Conservation (phyloP, 208 protist genomes). For the Acanthamoeba sp. region DNA sequence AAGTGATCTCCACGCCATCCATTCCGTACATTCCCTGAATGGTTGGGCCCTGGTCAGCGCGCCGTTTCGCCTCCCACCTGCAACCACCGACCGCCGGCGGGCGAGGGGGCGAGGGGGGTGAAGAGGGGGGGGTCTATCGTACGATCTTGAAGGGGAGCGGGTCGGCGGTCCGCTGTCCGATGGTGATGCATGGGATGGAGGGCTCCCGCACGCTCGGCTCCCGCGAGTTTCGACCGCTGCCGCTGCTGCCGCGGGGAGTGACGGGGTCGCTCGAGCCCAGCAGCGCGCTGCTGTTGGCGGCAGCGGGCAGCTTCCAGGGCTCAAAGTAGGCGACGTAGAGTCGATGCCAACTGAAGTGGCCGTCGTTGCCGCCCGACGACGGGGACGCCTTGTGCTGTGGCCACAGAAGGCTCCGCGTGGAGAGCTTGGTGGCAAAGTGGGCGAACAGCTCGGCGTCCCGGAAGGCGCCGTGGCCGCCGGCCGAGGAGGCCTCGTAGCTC, state of each 20-base stretch:
- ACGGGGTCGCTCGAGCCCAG: not conserved
- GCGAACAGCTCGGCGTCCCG: conserved; percentile 35
- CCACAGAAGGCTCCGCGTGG: not conserved
- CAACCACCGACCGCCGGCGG: too few species aligned
- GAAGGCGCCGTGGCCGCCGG: not conserved
- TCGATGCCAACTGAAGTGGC: conserved; percentile 32
- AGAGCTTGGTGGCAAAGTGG: conserved; percentile 20
- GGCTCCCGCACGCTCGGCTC: not conserved
- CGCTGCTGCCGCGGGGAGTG: not conserved
- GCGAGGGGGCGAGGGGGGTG: too few species aligned
- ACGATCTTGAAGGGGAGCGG: conserved; percentile 48
- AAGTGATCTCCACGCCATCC: conserved; percentile 14
- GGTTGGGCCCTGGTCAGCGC: not conserved
- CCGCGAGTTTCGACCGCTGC: not conserved
- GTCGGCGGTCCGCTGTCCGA: conserved; percentile 22
- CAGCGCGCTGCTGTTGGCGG: not conserved
- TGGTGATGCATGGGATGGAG: conserved; percentile 1
- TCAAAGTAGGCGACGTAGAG: conserved; percentile 52
- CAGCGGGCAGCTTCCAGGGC: conserved; percentile 8
- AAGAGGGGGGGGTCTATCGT: not conserved
- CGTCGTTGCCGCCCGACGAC: not conserved
- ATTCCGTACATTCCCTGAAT: conserved; percentile 49
- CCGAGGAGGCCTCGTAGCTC: conserved; percentile 7
- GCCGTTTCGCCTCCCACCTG: too few species aligned
- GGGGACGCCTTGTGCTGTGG: not conserved